Percentiles rank a stretch among this genome's conserved stretches.
phyloP scores from a whole-genome alignment of 495 filamentous ascomycete genomes.

The Penicillium fimorum region DNA sequence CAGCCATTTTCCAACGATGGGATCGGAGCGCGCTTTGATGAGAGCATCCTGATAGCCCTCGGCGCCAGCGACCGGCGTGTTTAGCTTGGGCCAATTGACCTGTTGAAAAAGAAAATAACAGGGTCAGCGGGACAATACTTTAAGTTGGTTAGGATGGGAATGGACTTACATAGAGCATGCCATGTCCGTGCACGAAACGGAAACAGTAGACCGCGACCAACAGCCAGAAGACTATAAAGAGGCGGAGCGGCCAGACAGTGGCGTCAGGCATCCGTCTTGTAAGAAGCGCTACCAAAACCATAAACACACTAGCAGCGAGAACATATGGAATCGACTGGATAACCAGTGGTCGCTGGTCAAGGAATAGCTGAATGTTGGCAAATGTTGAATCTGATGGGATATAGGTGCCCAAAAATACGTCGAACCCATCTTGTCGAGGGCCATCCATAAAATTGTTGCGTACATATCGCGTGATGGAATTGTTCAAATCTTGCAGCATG shows the following conservation, averaged over 20 bases:
- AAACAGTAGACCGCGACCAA: conserved; percentile 64
- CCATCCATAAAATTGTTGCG: conserved; percentile 92
- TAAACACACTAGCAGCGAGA: conserved; percentile 81
- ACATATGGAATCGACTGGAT: conserved; percentile 91
- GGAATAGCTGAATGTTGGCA: conserved; percentile 67
- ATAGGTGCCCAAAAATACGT: conserved; percentile 87
- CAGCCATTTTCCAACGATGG: conserved; percentile 69
- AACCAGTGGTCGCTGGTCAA: conserved; percentile 80
- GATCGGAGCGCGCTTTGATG: conserved; percentile 69
- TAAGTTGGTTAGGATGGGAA: not conserved
- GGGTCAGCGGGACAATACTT: not conserved
- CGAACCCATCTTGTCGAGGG: conserved; percentile 89
- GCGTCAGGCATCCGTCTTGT: conserved; percentile 65
- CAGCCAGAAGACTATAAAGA: conserved; percentile 77
- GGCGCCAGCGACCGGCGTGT: conserved; percentile 74
- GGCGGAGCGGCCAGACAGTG: conserved; percentile 69
- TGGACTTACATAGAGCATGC: conserved; percentile 84
- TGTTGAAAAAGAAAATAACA: conserved; percentile 25
- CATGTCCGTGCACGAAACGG: conserved; percentile 73
- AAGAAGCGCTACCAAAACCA: conserved; percentile 75
- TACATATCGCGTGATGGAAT: conserved; percentile 81
- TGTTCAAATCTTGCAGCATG: conserved; percentile 74
- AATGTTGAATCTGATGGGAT: conserved; percentile 64
- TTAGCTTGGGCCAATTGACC: conserved; percentile 98
- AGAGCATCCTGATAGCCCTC: conserved; percentile 91